Percentiles rank a stretch among this genome's conserved stretches.
Evolutionary conservation across 1,284 basidiomycete species (phyloP).

Genomic region (Peniophora sp.): DNA sequence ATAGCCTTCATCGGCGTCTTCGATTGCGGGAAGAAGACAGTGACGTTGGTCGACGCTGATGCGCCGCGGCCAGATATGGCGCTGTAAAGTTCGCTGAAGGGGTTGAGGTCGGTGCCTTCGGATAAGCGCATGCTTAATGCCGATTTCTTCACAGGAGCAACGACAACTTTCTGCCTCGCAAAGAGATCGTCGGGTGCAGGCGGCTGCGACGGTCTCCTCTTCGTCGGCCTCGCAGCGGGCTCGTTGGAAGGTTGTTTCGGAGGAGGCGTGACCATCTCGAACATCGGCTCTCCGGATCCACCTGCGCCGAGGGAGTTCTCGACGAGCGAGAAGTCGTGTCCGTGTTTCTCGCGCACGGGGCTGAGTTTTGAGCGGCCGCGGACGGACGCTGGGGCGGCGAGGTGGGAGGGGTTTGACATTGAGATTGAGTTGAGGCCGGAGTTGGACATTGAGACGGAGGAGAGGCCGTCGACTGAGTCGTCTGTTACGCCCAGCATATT

Average conservation of each 20-base stretch:
- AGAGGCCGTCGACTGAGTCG: slow-evolving; percentile 49
- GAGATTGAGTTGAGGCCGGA: slow-evolving; percentile 33
- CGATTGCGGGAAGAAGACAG: slow-evolving; percentile 86
- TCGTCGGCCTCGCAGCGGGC: slow-evolving; percentile 4
- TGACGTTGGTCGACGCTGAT: slow-evolving; percentile 56
- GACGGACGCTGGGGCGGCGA: slow-evolving; percentile 32
- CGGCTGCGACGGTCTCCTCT: neutral
- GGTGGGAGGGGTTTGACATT: slow-evolving; percentile 41
- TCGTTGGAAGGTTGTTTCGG: neutral
- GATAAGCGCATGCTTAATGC: slow-evolving; percentile 63
- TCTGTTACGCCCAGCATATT: slow-evolving; percentile 37
- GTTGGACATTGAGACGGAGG: slow-evolving; percentile 41
- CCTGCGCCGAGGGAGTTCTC: slow-evolving; percentile 12
- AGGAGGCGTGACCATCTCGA: slow-evolving; percentile 37
- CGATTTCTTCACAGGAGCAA: slow-evolving; percentile 38
- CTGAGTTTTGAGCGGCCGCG: slow-evolving; percentile 51
- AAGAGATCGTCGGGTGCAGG: slow-evolving; percentile 29
- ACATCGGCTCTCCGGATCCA: slow-evolving; percentile 28
- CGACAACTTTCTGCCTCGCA: slow-evolving; percentile 38
- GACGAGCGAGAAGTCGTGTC: slow-evolving; percentile 17
- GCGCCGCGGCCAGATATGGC: slow-evolving; percentile 70
- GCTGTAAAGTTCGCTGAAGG: slow-evolving; percentile 77
- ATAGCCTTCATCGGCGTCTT: slow-evolving; percentile 53
- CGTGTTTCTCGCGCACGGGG: slow-evolving; percentile 52
- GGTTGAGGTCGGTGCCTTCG: slow-evolving; percentile 57